phyloP scores from a whole-genome alignment of 257 asterid species.

The Nicotiana sylvestris region DNA sequence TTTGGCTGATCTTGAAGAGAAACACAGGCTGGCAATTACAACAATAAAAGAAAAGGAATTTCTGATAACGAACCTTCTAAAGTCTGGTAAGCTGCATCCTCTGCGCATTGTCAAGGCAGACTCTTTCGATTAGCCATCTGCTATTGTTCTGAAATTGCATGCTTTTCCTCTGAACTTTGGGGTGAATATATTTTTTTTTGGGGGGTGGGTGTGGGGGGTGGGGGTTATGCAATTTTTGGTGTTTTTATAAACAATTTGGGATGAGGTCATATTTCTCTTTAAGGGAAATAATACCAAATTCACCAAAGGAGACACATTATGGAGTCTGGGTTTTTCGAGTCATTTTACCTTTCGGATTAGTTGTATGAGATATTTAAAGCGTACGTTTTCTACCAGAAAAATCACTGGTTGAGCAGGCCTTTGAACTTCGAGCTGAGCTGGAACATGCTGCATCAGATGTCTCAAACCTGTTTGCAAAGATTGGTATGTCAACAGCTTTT shows the following conservation, averaged over 20 bases:
- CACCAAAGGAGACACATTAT: neutral
- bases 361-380: neutral
- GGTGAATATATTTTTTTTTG: neutral
- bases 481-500: constrained; percentile 47
- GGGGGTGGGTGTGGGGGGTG: too few species aligned
- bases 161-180: neutral
- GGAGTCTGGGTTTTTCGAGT: neutral
- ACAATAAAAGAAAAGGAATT: constrained; percentile 91
- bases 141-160: constrained; percentile 1
- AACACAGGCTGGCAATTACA: constrained; percentile 81
- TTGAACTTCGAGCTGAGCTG: constrained; percentile 85
- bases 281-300: neutral
- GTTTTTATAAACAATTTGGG: neutral
- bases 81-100: constrained; percentile 60
- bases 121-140: neutral
- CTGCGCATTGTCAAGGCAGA: neutral
- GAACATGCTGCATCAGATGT: constrained; percentile 89
- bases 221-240: neutral
- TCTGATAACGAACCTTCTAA: constrained; percentile 83
- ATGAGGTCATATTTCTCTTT: neutral
- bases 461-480: constrained; percentile 80
- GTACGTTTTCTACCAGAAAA: constrained; percentile 53
- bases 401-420: constrained; percentile 82
- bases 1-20: constrained; percentile 91
- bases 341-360: neutral